phyloP scores from a whole-genome alignment of 768 basidiomycete genomes.

The Strobilomyces echinocephalus region DNA sequence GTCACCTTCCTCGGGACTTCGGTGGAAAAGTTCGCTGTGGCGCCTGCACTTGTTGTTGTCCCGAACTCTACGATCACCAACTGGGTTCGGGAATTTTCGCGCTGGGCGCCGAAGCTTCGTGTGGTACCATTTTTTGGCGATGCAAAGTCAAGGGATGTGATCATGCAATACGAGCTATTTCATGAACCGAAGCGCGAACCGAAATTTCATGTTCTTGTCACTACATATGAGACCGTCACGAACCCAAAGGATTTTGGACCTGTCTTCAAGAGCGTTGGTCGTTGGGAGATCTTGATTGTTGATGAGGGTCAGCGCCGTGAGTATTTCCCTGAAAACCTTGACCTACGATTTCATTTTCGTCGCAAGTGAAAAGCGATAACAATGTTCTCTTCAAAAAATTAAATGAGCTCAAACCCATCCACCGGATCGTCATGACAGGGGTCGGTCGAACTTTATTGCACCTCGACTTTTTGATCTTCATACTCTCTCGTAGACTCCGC shows the following conservation, averaged over 20 bases:
- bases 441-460: constrained; percentile 35
- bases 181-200: constrained; percentile 51
- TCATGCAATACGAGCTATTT: constrained; percentile 77
- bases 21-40: constrained; percentile 50
- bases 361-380: constrained; percentile 75
- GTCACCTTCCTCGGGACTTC: constrained; percentile 75
- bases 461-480: not conserved
- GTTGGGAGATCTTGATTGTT: constrained; percentile 92
- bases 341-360: constrained; percentile 6
- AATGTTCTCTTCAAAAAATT: constrained; percentile 79
- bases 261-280: constrained; percentile 75
- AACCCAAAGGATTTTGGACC: constrained; percentile 61
- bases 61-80: constrained; percentile 96
- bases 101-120: constrained; percentile 58
- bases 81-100: constrained; percentile 92
- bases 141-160: constrained; percentile 69
- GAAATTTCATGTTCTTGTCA: constrained; percentile 86
- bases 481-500: constrained; percentile 57
- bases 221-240: constrained; percentile 86
- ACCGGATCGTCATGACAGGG: constrained; percentile 88
- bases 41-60: constrained; percentile 85
- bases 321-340: constrained; percentile 26
- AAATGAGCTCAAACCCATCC: constrained; percentile 70
- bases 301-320: constrained; percentile 90
- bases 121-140: constrained; percentile 89